These are phyloP conservation scores for Debaryomyces hansenii DNA, from an alignment of 805 yeast species.

Conservation along the genomic window DNA sequence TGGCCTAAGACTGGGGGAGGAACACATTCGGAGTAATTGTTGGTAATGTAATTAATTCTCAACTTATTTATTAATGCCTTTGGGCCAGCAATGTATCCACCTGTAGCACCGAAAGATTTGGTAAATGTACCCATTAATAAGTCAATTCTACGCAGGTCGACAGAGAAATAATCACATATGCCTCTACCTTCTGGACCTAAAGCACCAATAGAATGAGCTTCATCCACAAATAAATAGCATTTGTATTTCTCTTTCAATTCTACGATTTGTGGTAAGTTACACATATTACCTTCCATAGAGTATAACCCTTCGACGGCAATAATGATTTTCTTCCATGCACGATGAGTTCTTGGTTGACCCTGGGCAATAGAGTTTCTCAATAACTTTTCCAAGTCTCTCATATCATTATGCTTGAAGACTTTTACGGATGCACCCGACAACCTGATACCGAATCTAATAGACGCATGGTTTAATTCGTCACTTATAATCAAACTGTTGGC, in stretches of 20 bases:
- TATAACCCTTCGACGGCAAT: constrained; percentile 91
- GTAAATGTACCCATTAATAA: constrained; percentile 97
- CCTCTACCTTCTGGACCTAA: constrained; percentile 94
- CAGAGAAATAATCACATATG: constrained; percentile 87
- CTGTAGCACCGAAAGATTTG: constrained; percentile 97
- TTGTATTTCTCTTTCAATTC: constrained; percentile 80
- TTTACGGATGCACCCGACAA: constrained; percentile 90
- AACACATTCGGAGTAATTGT: constrained; percentile 77
- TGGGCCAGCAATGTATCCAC: constrained; percentile 91
- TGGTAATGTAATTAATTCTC: constrained; percentile 69
- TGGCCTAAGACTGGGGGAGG: constrained; percentile 93
- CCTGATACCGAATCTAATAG: constrained; percentile 93
- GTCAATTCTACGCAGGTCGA: constrained; percentile 76
- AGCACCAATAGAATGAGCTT: constrained; percentile 99
- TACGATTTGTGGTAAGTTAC: constrained; percentile 74
- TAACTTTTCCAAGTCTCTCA: constrained; percentile 72
- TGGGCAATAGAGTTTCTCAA: constrained; percentile 83
- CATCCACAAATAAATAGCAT: constrained; percentile 89
- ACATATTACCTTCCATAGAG: constrained; percentile 90
- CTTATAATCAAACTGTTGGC: constrained; percentile 87
- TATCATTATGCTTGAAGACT: constrained; percentile 90
- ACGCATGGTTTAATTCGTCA: constrained; percentile 93
- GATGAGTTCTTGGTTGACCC: constrained; percentile 92
- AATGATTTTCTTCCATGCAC: constrained; percentile 90
- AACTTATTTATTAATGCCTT: constrained; percentile 69